Conservation (phyloP, 2,329 filamentous ascomycete species). For the Aspergillus versicolor region DNA sequence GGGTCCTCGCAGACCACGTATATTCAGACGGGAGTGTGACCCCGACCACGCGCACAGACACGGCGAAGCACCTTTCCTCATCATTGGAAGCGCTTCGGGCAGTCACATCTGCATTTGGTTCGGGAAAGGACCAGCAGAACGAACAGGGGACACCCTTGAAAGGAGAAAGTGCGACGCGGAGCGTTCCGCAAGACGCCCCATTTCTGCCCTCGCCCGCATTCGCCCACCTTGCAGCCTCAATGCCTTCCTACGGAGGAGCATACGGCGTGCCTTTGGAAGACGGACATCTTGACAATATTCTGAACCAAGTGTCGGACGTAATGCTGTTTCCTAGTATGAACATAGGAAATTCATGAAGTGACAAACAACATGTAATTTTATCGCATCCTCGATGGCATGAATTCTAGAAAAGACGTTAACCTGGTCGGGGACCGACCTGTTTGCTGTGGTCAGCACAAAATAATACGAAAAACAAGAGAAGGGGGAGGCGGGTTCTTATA, state of each 20-base stretch:
- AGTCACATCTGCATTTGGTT: slow-evolving; percentile 29
- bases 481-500: slow-evolving; percentile 1
- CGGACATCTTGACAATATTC: slow-evolving; percentile 30
- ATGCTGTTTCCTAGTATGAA: slow-evolving; percentile 37
- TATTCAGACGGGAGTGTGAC: slow-evolving; percentile 24
- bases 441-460: neutral
- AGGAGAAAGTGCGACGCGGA: neutral
- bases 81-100: slow-evolving; percentile 34
- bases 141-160: slow-evolving; percentile 3
- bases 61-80: slow-evolving; percentile 33
- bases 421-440: too few relatives aligned
- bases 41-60: slow-evolving; percentile 31
- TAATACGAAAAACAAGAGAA: neutral
- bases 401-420: neutral
- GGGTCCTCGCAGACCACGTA: slow-evolving; percentile 32
- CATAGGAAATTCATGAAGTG: slow-evolving; percentile 13
- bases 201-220: slow-evolving; percentile 13
- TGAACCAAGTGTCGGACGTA: slow-evolving; percentile 35
- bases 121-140: slow-evolving; percentile 14
- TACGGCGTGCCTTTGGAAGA: slow-evolving; percentile 20
- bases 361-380: neutral
- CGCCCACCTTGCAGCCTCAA: slow-evolving; percentile 1
- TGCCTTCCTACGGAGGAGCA: slow-evolving; percentile 7
- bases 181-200: slow-evolving; percentile 11
- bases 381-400: too few relatives aligned